Conservation (phyloP, 306 rosid genomes). For the Begonia peltatifolia region DNA sequence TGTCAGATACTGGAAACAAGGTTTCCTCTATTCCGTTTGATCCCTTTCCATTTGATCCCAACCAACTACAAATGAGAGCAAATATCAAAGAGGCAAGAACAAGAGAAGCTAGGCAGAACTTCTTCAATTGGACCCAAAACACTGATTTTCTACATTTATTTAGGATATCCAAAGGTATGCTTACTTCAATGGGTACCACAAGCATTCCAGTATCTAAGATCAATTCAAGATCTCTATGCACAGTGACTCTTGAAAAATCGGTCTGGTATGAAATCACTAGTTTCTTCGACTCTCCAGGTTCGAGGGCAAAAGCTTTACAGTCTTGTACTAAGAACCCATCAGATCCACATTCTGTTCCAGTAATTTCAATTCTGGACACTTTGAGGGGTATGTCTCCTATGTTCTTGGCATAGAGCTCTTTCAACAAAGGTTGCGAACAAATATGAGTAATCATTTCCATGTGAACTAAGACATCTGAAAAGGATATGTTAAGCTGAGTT, state of each 20-base stretch:
- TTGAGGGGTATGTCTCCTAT: conserved; percentile 69
- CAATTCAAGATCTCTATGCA: conserved; percentile 77
- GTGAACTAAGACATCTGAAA: conserved; percentile 31
- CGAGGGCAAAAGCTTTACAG: conserved; percentile 42
- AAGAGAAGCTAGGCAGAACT: conserved; percentile 31
- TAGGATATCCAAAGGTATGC: conserved; percentile 49
- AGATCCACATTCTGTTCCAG: conserved; percentile 68
- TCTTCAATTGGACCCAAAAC: conserved; percentile 52
- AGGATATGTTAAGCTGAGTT: conserved; percentile 39
- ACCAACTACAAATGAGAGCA: conserved; percentile 32
- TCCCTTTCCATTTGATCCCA: conserved; percentile 14
- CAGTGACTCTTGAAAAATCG: conserved; percentile 53
- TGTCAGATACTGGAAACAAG: conserved; percentile 18
- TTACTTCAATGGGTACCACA: conserved; percentile 71
- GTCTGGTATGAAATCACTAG: conserved; percentile 57
- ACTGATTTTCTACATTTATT: conserved; percentile 54
- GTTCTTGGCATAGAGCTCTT: conserved; percentile 72
- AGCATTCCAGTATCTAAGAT: conserved; percentile 60
- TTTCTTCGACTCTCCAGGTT: conserved; percentile 52
- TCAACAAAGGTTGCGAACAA: conserved; percentile 47
- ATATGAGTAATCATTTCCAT: conserved; percentile 33
- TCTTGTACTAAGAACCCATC: conserved; percentile 66
- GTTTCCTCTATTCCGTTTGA: conserved; percentile 15
- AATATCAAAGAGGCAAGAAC: conserved; percentile 24
- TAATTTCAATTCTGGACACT: conserved; percentile 51